Conservation (phyloP, 2,329 filamentous ascomycete species). For the Aspergillus vadensis region DNA sequence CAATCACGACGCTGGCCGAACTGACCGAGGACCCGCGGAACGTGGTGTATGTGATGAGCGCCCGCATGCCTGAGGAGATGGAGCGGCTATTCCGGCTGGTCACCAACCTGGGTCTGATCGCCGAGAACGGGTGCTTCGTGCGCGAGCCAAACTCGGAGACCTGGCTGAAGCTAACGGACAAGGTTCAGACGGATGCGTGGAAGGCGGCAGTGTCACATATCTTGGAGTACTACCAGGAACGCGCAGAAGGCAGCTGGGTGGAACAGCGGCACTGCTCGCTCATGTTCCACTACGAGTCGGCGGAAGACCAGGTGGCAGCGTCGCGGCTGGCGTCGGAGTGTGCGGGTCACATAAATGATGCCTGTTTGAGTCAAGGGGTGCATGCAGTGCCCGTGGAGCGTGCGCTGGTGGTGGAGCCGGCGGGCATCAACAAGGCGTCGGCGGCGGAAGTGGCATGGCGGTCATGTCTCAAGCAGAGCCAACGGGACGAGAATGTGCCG, state of each 20-base stretch:
- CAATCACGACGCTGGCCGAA: slow-evolving; percentile 79
- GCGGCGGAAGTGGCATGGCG: slow-evolving; percentile 75
- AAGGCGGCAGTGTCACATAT: slow-evolving; percentile 81
- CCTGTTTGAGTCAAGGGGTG: slow-evolving; percentile 79
- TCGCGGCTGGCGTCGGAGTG: slow-evolving; percentile 83
- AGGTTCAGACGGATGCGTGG: slow-evolving; percentile 71
- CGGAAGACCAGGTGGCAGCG: slow-evolving; percentile 74
- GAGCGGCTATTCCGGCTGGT: slow-evolving; percentile 83
- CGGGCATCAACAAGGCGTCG: slow-evolving; percentile 84
- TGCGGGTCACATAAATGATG: slow-evolving; percentile 92
- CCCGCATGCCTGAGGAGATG: slow-evolving; percentile 81
- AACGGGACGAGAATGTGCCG: slow-evolving; percentile 39
- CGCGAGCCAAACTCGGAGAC: slow-evolving; percentile 67
- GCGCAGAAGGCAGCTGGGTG: slow-evolving; percentile 82
- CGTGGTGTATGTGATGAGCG: slow-evolving; percentile 91
- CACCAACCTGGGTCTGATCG: slow-evolving; percentile 82
- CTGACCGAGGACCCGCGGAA: slow-evolving; percentile 78
- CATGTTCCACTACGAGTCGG: slow-evolving; percentile 84
- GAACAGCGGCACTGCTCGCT: slow-evolving; percentile 91
- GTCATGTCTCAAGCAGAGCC: slow-evolving; percentile 60
- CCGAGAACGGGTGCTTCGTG: slow-evolving; percentile 92
- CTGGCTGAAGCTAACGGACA: slow-evolving; percentile 79
- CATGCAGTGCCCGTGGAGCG: slow-evolving; percentile 80
- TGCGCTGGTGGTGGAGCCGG: slow-evolving; percentile 79
- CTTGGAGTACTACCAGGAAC: slow-evolving; percentile 84